phyloP scores from a whole-genome alignment of 345 rosid species.

The Cochlearia excelsa region DNA sequence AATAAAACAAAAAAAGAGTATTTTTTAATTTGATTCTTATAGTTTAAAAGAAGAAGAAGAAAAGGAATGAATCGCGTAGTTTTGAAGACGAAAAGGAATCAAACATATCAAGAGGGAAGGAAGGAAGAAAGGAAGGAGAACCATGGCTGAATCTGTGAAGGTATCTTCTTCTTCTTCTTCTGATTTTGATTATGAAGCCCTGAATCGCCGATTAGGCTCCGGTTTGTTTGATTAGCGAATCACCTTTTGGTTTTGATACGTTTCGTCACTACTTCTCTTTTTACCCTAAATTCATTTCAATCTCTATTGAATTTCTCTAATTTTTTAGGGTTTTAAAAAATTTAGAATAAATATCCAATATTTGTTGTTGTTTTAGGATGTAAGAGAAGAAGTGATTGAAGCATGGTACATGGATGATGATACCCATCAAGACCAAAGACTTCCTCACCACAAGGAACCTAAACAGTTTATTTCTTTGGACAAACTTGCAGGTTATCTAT shows the following conservation, averaged over 20 bases:
- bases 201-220: neutral
- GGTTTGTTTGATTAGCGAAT: slow-evolving; percentile 5
- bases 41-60: neutral
- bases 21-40: no score
- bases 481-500: slow-evolving; percentile 56
- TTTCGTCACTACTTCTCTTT: neutral
- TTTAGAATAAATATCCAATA: no score
- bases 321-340: no score
- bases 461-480: slow-evolving; percentile 72
- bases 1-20: neutral
- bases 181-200: neutral
- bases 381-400: slow-evolving; percentile 71
- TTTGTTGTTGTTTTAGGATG: slow-evolving; percentile 17
- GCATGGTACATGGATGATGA: slow-evolving; percentile 98
- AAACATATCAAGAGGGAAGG: slow-evolving; percentile 1
- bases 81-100: slow-evolving; percentile 8
- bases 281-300: no score
- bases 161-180: neutral
- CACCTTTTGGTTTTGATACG: slow-evolving; percentile 8
- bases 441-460: slow-evolving; percentile 86
- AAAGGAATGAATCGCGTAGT: neutral
- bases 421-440: slow-evolving; percentile 78
- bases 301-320: no score
- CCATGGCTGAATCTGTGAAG: slow-evolving; percentile 11
- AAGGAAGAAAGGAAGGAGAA: neutral